Percentiles rank a stretch among this genome's conserved stretches.
Evolutionary conservation across 805 yeast species (phyloP).

Genomic region (fission yeast (Schizosaccharomyces pombe)): ASM294v3 CU329670.1:3800501-3801000

Average conservation of each 20-base stretch:
- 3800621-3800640: neutral
- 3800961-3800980: neutral
- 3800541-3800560: slow-evolving; percentile 2
- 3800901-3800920: neutral
- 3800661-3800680: too few species aligned
- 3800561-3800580: neutral
- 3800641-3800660: too few species aligned
- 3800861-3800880: neutral
- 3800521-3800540: neutral
- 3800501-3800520: neutral
- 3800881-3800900: neutral
- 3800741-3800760: neutral
- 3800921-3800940: neutral
- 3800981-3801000: too few species aligned
- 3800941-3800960: neutral
- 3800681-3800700: slow-evolving; percentile 1
- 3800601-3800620: neutral
- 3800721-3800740: neutral
- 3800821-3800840: neutral
- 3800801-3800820: neutral
- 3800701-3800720: neutral
- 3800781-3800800: neutral
- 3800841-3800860: neutral
- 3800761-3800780: neutral
- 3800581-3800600: neutral